A percentile compares a stretch with the other conserved stretches of the same genome.
Evolutionary conservation across 208 protist species (phyloP).

Genomic region (Crithidia sp.): DNA sequence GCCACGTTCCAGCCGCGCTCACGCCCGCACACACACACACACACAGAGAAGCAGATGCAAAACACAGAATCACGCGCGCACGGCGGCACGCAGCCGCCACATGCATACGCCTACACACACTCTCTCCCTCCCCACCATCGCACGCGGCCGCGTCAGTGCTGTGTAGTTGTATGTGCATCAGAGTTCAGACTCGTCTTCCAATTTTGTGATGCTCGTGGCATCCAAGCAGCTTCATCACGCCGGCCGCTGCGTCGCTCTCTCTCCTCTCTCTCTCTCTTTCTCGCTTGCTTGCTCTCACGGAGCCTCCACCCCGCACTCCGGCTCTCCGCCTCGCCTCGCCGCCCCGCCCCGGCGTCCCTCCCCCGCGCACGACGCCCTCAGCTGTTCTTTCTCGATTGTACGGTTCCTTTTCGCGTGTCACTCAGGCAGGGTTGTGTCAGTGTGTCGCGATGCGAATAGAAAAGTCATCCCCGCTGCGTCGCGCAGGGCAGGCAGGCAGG

Average conservation of each 20-base stretch:
- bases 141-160: too few relatives aligned
- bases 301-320: neutral
- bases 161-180: constrained; percentile 17
- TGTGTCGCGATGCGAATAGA: constrained; percentile 42
- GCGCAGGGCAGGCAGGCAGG: constrained; percentile 1
- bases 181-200: constrained; percentile 17
- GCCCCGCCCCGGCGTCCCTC: too few relatives aligned
- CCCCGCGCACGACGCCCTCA: constrained; percentile 18
- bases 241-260: constrained; percentile 4
- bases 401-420: constrained; percentile 57
- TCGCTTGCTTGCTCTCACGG: neutral
- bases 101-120: too few relatives aligned
- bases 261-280: constrained; percentile 4
- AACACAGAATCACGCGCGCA: too few relatives aligned
- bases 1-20: constrained; percentile 15
- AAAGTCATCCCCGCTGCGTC: constrained; percentile 16
- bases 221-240: neutral
- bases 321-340: neutral
- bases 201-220: neutral
- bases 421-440: constrained; percentile 48
- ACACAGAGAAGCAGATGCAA: neutral
- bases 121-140: too few relatives aligned
- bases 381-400: constrained; percentile 71
- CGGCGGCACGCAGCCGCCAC: too few relatives aligned
- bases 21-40: neutral